Conservation (phyloP, 768 basidiomycete genomes). For the Pisolithus tinctorius region DNA sequence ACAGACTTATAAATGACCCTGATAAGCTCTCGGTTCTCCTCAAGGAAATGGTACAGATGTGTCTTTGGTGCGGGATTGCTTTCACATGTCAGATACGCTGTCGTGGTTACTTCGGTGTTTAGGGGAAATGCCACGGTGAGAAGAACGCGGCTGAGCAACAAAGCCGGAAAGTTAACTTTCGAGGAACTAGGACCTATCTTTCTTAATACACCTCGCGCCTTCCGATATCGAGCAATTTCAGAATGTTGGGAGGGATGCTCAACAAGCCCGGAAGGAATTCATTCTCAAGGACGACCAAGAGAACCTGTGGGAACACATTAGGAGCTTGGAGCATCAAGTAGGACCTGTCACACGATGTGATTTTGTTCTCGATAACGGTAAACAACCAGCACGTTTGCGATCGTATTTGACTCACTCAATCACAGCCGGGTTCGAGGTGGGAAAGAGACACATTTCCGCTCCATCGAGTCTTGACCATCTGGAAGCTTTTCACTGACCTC, state of each 20-base stretch:
- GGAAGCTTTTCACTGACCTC: conserved; percentile 84
- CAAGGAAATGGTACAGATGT: conserved; percentile 85
- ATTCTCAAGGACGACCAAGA: conserved; percentile 84
- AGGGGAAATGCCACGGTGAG: conserved; percentile 94
- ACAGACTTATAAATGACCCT: conserved; percentile 36
- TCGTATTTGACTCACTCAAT: not conserved
- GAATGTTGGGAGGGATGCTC: conserved; percentile 73
- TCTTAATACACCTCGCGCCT: conserved; percentile 79
- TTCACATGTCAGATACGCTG: not conserved
- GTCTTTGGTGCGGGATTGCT: conserved; percentile 49
- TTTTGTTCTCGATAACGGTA: conserved; percentile 89
- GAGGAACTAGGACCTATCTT: conserved; percentile 72
- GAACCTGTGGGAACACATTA: conserved; percentile 66
- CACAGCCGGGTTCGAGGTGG: conserved; percentile 85
- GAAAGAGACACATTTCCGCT: not conserved
- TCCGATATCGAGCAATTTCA: conserved; percentile 82
- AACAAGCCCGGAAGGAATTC: conserved; percentile 64
- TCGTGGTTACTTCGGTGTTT: not conserved
- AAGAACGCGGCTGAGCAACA: not conserved
- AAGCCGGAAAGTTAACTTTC: not conserved
- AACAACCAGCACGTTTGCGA: conserved; percentile 2
- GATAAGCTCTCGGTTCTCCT: conserved; percentile 60
- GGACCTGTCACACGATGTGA: conserved; percentile 50
- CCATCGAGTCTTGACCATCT: not conserved
- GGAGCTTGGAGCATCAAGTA: conserved; percentile 35